These are phyloP conservation scores for Chalara sp. DNA, from an alignment of 2,329 filamentous ascomycete species.

Conservation along the genomic window DNA sequence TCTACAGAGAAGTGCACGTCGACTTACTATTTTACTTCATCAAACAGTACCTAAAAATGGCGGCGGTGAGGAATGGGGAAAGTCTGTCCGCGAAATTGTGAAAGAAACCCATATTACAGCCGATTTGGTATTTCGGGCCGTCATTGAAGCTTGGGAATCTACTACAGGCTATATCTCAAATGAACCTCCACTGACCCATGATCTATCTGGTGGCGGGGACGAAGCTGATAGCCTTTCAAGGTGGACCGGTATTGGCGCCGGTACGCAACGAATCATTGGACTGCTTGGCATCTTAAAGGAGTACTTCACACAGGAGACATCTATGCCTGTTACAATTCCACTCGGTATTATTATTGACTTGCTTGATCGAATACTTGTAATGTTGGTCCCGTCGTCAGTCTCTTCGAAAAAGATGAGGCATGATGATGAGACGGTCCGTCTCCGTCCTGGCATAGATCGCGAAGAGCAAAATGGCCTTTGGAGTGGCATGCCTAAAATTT, in stretches of 20 bases:
- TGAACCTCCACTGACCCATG: constrained; percentile 37
- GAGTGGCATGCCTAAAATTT: constrained; percentile 65
- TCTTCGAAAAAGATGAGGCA: constrained; percentile 1
- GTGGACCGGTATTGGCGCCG: constrained; percentile 72
- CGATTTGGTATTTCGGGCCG: constrained; percentile 70
- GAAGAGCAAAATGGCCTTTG: constrained; percentile 80
- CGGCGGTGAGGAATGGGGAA: constrained; percentile 71
- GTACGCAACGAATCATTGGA: constrained; percentile 60
- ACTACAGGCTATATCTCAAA: constrained; percentile 42
- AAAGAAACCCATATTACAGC: constrained; percentile 62
- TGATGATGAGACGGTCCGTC: constrained; percentile 35
- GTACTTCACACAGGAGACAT: constrained; percentile 58
- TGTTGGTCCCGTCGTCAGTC: constrained; percentile 42
- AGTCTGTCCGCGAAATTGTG: constrained; percentile 54
- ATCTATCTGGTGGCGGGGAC: constrained; percentile 40
- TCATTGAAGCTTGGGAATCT: constrained; percentile 78
- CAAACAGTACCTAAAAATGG: constrained; percentile 77
- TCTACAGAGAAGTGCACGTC: constrained; percentile 52
- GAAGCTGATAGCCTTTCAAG: constrained; percentile 46
- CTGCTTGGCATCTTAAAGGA: constrained; percentile 59
- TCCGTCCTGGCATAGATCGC: constrained; percentile 66
- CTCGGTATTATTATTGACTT: constrained; percentile 63
- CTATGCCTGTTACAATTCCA: constrained; percentile 58
- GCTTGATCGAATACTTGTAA: constrained; percentile 60
- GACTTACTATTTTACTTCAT: constrained; percentile 64